These are phyloP conservation scores for Termitomyces titanicus DNA, from an alignment of 768 basidiomycete genomes.

Conservation along the genomic window DNA sequence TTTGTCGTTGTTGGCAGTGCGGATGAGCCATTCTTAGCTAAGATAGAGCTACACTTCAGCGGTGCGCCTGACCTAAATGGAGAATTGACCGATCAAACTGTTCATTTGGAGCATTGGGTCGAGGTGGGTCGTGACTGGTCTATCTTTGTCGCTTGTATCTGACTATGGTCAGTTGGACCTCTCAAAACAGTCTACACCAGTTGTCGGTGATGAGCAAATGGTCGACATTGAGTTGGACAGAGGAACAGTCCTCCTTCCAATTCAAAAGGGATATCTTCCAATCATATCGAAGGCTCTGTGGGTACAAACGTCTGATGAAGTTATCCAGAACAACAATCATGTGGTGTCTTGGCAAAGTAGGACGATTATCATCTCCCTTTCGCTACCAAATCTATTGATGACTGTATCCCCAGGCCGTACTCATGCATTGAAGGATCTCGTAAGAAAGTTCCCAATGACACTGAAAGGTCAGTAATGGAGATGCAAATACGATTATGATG, in stretches of 20 bases:
- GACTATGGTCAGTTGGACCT: constrained; percentile 35
- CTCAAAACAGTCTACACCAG: constrained; percentile 26
- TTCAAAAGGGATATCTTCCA: constrained; percentile 26
- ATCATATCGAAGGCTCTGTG: constrained; percentile 35
- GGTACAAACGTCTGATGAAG: constrained; percentile 15
- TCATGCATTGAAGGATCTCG: constrained; percentile 27
- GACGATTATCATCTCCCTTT: background rate
- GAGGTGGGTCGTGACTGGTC: constrained; percentile 32
- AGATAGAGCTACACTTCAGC: constrained; percentile 42
- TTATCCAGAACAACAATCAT: background rate
- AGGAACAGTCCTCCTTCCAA: constrained; percentile 36
- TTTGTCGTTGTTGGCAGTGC: constrained; percentile 43
- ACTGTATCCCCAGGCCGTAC: constrained; percentile 16
- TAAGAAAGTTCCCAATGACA: constrained; percentile 40
- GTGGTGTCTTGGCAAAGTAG: constrained; percentile 1
- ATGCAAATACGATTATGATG: background rate
- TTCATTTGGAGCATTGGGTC: constrained; percentile 52
- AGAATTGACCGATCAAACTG: constrained; percentile 25
- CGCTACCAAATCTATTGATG: background rate
- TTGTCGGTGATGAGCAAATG: constrained; percentile 46
- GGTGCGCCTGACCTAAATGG: constrained; percentile 22
- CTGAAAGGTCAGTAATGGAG: constrained; percentile 28
- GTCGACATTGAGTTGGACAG: constrained; percentile 52
- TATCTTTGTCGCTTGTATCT: background rate
- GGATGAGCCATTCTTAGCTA: constrained; percentile 41